Evolutionary conservation across 306 rosid species (phyloP).

Genomic region (Vigna mungo): DNA sequence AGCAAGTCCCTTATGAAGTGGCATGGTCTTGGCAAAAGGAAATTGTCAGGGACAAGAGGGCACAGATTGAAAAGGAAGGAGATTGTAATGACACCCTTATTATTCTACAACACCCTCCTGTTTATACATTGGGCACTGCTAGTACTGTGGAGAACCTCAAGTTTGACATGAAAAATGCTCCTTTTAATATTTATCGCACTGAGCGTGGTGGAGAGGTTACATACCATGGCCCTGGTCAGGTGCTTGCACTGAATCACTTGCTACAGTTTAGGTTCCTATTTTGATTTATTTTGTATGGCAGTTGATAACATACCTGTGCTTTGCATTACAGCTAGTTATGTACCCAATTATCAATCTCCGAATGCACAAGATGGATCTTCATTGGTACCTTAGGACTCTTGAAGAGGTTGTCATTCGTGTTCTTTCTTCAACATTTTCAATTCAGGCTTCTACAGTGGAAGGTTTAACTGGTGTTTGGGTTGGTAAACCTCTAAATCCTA

Average conservation of each 20-base stretch:
- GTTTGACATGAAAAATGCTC: conserved; percentile 48
- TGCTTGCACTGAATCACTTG: neutral
- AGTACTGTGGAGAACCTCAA: conserved; percentile 49
- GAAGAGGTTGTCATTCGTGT: conserved; percentile 84
- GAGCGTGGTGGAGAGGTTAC: conserved; percentile 65
- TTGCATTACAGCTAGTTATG: conserved; percentile 70
- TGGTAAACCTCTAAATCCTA: conserved; percentile 53
- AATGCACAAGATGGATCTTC: conserved; percentile 86
- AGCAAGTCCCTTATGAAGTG: conserved; percentile 63
- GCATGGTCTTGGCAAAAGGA: conserved; percentile 64
- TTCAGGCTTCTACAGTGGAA: conserved; percentile 70
- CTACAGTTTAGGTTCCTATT: neutral
- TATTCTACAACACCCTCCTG: conserved; percentile 53
- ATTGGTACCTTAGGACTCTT: conserved; percentile 78
- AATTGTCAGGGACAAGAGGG: conserved; percentile 47
- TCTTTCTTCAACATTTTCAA: conserved; percentile 74
- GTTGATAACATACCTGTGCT: neutral
- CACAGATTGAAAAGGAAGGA: conserved; percentile 46
- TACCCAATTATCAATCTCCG: conserved; percentile 91
- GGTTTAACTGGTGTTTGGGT: conserved; percentile 96
- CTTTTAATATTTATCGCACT: conserved; percentile 55
- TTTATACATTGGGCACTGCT: conserved; percentile 43
- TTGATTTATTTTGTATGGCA: neutral
- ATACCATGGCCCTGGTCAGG: conserved; percentile 66
- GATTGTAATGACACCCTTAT: conserved; percentile 49